A percentile compares a stretch with the other conserved stretches of the same genome.
Evolutionary conservation across 148 eudicot species (phyloP).

Genomic region (Vaccinium vitisidaea): DNA sequence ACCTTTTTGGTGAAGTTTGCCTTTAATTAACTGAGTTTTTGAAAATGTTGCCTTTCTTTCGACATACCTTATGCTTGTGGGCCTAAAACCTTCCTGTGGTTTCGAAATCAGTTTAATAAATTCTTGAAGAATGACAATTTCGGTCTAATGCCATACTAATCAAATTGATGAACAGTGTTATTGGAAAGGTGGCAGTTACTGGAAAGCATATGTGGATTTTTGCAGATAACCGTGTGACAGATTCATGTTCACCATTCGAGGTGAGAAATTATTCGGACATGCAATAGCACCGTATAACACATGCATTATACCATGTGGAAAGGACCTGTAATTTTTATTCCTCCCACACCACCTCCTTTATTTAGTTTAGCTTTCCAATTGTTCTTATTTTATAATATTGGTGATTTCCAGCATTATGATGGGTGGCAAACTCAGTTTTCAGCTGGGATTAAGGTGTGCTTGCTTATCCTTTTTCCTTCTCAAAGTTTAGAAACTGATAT

Average conservation of each 20-base stretch:
- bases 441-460: conserved; percentile 76
- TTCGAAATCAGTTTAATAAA: too few species aligned
- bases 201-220: conserved; percentile 82
- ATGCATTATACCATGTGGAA: background rate
- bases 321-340: too few species aligned
- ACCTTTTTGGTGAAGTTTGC: background rate
- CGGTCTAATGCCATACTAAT: too few species aligned
- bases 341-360: too few species aligned
- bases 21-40: background rate
- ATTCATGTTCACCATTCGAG: conserved; percentile 48
- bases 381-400: conserved; percentile 18
- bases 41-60: background rate
- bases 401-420: conserved; percentile 46
- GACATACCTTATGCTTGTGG: background rate
- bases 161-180: conserved; percentile 44
- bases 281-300: background rate
- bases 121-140: too few species aligned
- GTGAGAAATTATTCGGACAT: conserved; percentile 28
- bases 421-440: conserved; percentile 75
- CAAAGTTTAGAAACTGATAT: background rate
- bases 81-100: background rate
- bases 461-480: background rate
- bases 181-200: conserved; percentile 78
- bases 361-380: background rate
- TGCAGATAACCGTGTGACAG: conserved; percentile 35